Conservation (phyloP, 192 early-diverging fungal genomes). For the Coemansia aciculifera region DNA sequence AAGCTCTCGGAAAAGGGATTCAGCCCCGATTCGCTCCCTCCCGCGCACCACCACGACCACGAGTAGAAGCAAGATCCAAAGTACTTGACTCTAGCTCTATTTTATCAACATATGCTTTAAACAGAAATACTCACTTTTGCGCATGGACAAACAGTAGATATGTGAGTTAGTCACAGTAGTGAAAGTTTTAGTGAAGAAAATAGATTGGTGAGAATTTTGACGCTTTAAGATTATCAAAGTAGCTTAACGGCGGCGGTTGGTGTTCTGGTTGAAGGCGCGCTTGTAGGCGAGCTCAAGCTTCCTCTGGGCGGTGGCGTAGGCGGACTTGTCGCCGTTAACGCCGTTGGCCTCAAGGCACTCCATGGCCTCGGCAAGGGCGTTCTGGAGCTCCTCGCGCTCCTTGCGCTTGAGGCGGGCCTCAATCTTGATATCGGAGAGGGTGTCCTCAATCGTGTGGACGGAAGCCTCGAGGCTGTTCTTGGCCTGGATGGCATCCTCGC, state of each 20-base stretch:
- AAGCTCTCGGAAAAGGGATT: slow-evolving; percentile 60
- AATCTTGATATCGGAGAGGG: slow-evolving; percentile 69
- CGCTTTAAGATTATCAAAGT: background rate
- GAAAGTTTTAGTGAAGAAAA: background rate
- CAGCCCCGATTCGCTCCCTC: slow-evolving; percentile 28
- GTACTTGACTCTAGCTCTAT: slow-evolving; percentile 1
- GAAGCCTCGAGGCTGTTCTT: slow-evolving; percentile 79
- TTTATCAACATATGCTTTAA: background rate
- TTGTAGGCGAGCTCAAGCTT: slow-evolving; percentile 71
- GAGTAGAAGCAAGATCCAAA: slow-evolving; percentile 5
- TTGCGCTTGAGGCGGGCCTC: slow-evolving; percentile 69
- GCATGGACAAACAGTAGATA: background rate
- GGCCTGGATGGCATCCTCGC: slow-evolving; percentile 73
- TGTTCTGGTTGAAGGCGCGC: slow-evolving; percentile 60
- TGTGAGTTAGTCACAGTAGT: background rate
- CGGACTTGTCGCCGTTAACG: slow-evolving; percentile 61
- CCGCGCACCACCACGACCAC: slow-evolving; percentile 18
- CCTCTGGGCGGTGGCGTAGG: slow-evolving; percentile 64
- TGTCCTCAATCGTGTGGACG: slow-evolving; percentile 71
- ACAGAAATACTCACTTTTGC: background rate
- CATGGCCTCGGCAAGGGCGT: slow-evolving; percentile 75
- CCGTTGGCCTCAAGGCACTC: slow-evolving; percentile 68
- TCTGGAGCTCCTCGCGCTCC: slow-evolving; percentile 72
- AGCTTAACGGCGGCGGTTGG: slow-evolving; percentile 38
- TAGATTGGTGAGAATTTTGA: background rate